Percentiles rank a stretch among this genome's conserved stretches.
These are phyloP conservation scores for Kodamaea sagamina DNA, from an alignment of 805 yeast species.

Conservation along the genomic window DNA sequence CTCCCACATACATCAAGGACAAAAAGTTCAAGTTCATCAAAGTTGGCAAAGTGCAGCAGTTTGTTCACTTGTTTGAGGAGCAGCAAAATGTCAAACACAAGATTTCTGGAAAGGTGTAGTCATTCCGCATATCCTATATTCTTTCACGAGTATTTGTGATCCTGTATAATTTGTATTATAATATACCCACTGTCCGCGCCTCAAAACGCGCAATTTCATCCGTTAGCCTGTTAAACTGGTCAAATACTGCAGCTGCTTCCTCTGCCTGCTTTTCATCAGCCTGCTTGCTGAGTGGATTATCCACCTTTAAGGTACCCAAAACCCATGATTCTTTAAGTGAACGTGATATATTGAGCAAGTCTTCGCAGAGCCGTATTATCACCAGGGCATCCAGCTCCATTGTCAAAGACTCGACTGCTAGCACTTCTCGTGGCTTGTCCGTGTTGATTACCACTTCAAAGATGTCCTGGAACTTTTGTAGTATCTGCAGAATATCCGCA, in stretches of 20 bases:
- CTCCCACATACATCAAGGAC: slow-evolving; percentile 42
- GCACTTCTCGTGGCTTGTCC: slow-evolving; percentile 42
- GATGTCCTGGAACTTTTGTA: slow-evolving; percentile 54
- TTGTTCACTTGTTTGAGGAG: slow-evolving; percentile 46
- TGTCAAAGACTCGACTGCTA: slow-evolving; percentile 56
- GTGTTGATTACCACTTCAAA: slow-evolving; percentile 48
- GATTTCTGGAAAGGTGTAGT: slow-evolving; percentile 5
- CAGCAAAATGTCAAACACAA: slow-evolving; percentile 14
- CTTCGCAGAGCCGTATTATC: slow-evolving; percentile 55
- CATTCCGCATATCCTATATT: too few species aligned
- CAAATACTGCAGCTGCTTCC: slow-evolving; percentile 28
- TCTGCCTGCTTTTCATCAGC: slow-evolving; percentile 19
- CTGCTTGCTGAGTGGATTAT: slow-evolving; percentile 15
- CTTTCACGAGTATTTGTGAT: too few species aligned
- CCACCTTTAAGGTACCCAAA: slow-evolving; percentile 51
- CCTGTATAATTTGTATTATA: slow-evolving; percentile 5
- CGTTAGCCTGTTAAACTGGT: slow-evolving; percentile 37
- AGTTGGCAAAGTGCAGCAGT: slow-evolving; percentile 49
- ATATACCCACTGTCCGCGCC: background rate
- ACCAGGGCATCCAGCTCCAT: slow-evolving; percentile 55
- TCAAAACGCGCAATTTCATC: slow-evolving; percentile 25
- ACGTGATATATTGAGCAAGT: slow-evolving; percentile 50
- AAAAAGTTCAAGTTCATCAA: slow-evolving; percentile 46
- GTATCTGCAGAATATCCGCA: slow-evolving; percentile 50
- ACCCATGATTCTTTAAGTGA: slow-evolving; percentile 59